A percentile compares a stretch with the other conserved stretches of the same genome.
phyloP scores from a whole-genome alignment of 192 early-diverging fungal species.

The Piromyces finnis region DNA sequence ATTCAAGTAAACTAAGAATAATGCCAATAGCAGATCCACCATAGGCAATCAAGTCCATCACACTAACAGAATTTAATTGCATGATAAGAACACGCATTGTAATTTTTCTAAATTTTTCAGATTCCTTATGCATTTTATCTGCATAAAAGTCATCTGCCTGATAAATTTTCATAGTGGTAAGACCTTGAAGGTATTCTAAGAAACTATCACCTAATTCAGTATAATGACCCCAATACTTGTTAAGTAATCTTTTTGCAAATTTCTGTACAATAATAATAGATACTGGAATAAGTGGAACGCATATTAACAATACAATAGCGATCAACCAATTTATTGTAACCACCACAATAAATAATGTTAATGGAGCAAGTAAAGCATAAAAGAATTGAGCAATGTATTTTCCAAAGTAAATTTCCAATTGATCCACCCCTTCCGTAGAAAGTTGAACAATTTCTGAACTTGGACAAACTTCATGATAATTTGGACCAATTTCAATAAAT shows the following conservation, averaged over 20 bases:
- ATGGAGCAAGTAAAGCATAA: background rate
- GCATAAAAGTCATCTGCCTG: background rate
- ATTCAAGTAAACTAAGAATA: background rate
- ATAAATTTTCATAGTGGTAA: background rate
- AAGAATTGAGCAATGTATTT: background rate
- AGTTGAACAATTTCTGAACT: background rate
- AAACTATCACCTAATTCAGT: background rate
- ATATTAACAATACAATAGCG: background rate
- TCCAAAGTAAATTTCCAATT: background rate
- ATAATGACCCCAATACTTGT: background rate
- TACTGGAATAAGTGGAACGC: background rate
- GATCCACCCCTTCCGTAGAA: background rate
- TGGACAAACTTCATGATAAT: background rate
- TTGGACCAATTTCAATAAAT: background rate
- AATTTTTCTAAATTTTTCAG: background rate
- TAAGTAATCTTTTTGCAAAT: background rate
- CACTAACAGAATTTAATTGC: background rate
- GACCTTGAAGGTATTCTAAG: background rate
- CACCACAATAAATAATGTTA: background rate
- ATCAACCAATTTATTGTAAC: background rate
- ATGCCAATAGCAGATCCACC: background rate
- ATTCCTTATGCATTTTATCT: background rate
- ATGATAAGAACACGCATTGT: background rate
- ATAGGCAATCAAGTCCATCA: background rate
- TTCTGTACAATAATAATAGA: background rate